These are phyloP conservation scores for Cutaneotrichosporon dermatis DNA, from an alignment of 1,284 basidiomycete species.

Conservation along the genomic window DNA sequence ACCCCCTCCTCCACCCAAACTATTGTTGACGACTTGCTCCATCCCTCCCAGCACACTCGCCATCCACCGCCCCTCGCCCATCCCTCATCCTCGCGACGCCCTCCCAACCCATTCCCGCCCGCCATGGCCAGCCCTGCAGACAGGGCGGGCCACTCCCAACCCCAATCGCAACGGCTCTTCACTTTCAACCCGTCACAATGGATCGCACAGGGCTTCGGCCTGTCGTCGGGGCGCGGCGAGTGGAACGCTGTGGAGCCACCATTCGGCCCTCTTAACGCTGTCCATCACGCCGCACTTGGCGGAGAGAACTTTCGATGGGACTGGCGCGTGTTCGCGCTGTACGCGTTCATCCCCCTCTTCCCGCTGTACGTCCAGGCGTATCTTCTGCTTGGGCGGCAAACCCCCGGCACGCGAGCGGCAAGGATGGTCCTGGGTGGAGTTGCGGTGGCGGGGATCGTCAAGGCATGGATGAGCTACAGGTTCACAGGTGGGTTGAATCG, in stretches of 20 bases:
- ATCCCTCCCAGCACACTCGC: no score
- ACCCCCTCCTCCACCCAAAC: no score
- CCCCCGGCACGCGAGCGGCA: conserved; percentile 16
- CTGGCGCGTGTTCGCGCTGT: background rate
- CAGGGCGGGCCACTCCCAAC: background rate
- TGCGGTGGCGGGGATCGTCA: conserved; percentile 20
- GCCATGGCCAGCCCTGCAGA: background rate
- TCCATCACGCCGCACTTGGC: background rate
- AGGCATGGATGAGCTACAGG: conserved; percentile 24
- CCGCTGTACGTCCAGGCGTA: conserved; percentile 29
- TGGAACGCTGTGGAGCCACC: background rate
- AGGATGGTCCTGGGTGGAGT: conserved; percentile 24
- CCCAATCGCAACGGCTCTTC: background rate
- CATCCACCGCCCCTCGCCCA: no score
- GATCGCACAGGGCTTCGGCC: background rate
- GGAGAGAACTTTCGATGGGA: background rate
- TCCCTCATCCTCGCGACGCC: no score
- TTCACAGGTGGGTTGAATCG: conserved; percentile 27
- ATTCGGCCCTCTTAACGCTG: conserved; percentile 7
- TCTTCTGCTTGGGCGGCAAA: conserved; percentile 26
- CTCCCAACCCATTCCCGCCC: background rate
- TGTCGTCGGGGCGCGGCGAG: background rate
- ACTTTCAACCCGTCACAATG: background rate
- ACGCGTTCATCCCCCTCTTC: conserved; percentile 5
- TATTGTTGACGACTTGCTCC: no score